Percentiles rank a stretch among this genome's conserved stretches.
Conservation (phyloP, 2,329 filamentous ascomycete genomes). For the Colletotrichum tabaci region DNA sequence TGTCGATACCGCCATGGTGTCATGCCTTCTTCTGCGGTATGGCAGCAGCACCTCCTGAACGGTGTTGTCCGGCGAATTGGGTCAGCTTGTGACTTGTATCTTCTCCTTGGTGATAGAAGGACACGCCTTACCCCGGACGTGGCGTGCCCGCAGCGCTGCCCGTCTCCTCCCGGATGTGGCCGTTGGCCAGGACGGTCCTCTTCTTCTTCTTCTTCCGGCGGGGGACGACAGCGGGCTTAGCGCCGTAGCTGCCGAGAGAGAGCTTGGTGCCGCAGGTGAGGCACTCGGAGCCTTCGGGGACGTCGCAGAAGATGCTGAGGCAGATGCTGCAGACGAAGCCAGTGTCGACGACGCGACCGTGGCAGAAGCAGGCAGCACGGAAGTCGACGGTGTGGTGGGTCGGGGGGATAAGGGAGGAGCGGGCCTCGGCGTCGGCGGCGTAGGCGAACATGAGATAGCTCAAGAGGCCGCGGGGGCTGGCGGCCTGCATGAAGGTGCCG, state of each 20-base stretch:
- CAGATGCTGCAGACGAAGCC: conserved; percentile 98
- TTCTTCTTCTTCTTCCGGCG: conserved; percentile 84
- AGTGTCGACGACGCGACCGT: conserved; percentile 89
- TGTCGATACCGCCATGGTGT: neutral
- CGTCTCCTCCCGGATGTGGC: conserved; percentile 67
- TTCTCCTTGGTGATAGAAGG: conserved; percentile 8
- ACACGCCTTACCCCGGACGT: conserved; percentile 53
- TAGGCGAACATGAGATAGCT: conserved; percentile 97
- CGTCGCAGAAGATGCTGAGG: conserved; percentile 89
- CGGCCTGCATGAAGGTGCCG: conserved; percentile 68
- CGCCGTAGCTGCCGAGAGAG: conserved; percentile 81
- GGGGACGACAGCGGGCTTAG: conserved; percentile 82
- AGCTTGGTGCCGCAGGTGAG: conserved; percentile 87
- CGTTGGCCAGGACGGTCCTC: conserved; percentile 65
- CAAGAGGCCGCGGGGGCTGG: conserved; percentile 79
- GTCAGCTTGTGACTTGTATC: neutral
- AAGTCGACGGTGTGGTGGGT: conserved; percentile 93
- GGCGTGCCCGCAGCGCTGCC: conserved; percentile 74
- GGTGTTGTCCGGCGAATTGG: neutral
- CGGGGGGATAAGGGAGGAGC: conserved; percentile 79
- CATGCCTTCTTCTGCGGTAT: neutral
- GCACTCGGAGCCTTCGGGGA: conserved; percentile 76
- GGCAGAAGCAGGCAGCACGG: conserved; percentile 97
- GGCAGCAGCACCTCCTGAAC: neutral
- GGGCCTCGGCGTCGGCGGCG: conserved; percentile 73